Evolutionary conservation across 495 filamentous ascomycete species (phyloP).

Genomic region (Neurospora cerealis): DNA sequence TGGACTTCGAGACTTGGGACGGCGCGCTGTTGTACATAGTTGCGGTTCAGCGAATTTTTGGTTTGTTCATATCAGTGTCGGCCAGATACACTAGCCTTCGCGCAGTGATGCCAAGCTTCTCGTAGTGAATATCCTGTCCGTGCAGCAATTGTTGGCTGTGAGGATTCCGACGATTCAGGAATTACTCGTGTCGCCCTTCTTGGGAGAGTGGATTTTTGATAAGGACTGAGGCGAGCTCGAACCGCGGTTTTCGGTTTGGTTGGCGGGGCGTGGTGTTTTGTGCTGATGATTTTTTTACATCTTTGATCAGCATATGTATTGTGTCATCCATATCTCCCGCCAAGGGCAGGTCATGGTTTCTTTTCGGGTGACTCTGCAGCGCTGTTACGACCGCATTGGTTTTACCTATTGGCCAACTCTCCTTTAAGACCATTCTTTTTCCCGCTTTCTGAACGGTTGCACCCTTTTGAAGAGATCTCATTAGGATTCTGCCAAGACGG

Average conservation of each 20-base stretch:
- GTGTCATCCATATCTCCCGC: neutral
- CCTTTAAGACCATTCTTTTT: neutral
- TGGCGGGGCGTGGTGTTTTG: conserved; percentile 25
- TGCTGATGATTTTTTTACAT: conserved; percentile 39
- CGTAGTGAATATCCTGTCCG: neutral
- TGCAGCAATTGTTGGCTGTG: neutral
- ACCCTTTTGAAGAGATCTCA: neutral
- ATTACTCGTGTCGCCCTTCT: neutral
- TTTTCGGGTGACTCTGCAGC: neutral
- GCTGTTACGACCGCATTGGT: neutral
- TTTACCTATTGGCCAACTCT: neutral
- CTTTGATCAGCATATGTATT: neutral
- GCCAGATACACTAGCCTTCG: neutral
- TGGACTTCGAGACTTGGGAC: neutral
- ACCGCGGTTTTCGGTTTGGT: conserved; percentile 19
- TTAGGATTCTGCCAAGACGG: neutral
- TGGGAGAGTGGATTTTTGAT: conserved; percentile 2
- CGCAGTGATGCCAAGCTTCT: neutral
- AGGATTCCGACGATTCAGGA: neutral
- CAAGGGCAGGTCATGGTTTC: neutral
- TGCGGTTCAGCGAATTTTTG: neutral
- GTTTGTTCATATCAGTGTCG: neutral
- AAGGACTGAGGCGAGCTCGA: conserved; percentile 25
- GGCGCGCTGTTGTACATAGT: neutral
- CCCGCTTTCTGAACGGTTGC: neutral